Base-by-base conservation (phyloP, 345 rosid species). In the Boechera divaricarpa region DNA sequence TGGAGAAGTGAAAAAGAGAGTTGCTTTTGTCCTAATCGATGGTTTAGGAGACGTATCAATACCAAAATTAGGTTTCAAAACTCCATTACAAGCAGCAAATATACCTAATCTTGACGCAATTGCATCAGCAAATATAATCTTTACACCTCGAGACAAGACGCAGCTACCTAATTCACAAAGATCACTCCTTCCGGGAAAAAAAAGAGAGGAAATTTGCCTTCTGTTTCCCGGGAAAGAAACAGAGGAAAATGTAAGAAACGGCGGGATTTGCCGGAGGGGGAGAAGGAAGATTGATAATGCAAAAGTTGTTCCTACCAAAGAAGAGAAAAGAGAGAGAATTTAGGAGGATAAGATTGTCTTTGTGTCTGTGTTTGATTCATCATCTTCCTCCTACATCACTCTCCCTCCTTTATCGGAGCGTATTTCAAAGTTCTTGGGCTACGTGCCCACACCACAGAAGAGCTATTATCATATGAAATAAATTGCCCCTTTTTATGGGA, bases 321-420 rank as follows among this genome's bases (percentile, higher is more conserved):
- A 38, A 29, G 73, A 66, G 29, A 49, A 67, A 29, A 56, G 31
- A 58, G 6, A 16, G 32, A 49, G 26, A 51, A 39, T 12, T 60
- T 52, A 10, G 33, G 2, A 70, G 41, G 74, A 62, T 33, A 69
- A 52, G 39, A 76, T 32, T 42, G 57, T 64, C 13, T 45, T 58
- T 45, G 33, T 13, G 1, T 58, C 5, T 53, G 57, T 35, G n/a
- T 71, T 16, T 77, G 70, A 63, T 71, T 64, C 76, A 71, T 45
- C 72, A 57, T 77, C 72, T 71, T 77, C 80, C 53, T 68, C 63
- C 5, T 58, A 4, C 49, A 2, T 47, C 61, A 67, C 36, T 55
- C 77, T 65, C 75, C 80, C 68, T 57, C 7, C 48, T 77, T 71
- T 57, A 64, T 48, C 70, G 77, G 81, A 65, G 73, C 61, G 36